A percentile compares a stretch with the other conserved stretches of the same genome.
Evolutionary conservation across 306 rosid genomes (phyloP).

Genomic region (Nissolia schottii): DNA sequence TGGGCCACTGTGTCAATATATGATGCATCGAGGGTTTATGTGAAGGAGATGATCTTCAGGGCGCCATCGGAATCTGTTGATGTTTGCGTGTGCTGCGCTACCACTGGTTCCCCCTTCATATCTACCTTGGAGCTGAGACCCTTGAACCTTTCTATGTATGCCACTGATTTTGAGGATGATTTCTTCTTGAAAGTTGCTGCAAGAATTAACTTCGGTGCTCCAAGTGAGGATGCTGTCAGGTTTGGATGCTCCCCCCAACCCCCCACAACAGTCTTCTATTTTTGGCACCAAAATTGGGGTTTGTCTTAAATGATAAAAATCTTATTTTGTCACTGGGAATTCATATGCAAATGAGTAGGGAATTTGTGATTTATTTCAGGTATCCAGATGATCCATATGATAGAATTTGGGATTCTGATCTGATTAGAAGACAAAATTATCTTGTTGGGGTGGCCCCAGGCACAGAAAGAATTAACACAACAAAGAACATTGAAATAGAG

Average conservation of each 20-base stretch:
- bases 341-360: too few relatives aligned
- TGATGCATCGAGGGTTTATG: constrained; percentile 71
- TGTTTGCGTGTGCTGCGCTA: constrained; percentile 88
- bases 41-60: constrained; percentile 78
- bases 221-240: constrained; percentile 64
- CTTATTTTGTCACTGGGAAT: too few relatives aligned
- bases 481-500: constrained; percentile 43
- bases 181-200: constrained; percentile 90
- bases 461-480: constrained; percentile 71
- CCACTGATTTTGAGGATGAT: constrained; percentile 77
- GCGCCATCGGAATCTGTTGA: constrained; percentile 68
- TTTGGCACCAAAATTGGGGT: not conserved
- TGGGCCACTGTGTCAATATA: constrained; percentile 84
- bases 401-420: constrained; percentile 96
- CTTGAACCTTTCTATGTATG: constrained; percentile 88
- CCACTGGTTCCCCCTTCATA: constrained; percentile 86
- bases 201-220: constrained; percentile 89
- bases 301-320: not conserved
- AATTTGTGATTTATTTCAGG: constrained; percentile 61
- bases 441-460: constrained; percentile 94
- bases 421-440: constrained; percentile 77
- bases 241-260: constrained; percentile 16
- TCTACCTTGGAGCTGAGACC: constrained; percentile 92
- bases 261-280: constrained; percentile 3
- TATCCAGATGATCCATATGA: constrained; percentile 98